Percentiles rank a stretch among this genome's conserved stretches.
Conservation (phyloP, 768 basidiomycete genomes). For the Pleurotus giganteus region DNA sequence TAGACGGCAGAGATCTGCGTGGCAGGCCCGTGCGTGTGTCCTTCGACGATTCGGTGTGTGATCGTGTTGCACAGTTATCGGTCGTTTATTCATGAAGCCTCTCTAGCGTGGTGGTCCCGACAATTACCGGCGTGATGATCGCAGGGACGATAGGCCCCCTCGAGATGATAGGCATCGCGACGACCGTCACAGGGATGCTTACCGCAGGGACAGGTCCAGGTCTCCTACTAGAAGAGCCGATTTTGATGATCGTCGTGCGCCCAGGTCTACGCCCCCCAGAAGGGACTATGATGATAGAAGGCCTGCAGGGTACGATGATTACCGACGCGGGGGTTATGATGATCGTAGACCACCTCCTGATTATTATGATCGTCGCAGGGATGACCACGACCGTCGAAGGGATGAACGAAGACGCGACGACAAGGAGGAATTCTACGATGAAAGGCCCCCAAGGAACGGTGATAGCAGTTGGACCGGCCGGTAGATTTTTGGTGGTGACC, state of each 20-base stretch:
- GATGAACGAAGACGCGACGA: conserved; percentile 82
- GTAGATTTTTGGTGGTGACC: conserved; percentile 44
- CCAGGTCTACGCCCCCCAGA: conserved; percentile 78
- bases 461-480: conserved; percentile 78
- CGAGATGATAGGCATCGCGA: conserved; percentile 58
- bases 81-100: conserved; percentile 12
- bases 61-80: background rate
- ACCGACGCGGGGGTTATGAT: conserved; percentile 82
- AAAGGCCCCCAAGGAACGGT: conserved; percentile 73
- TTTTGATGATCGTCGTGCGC: conserved; percentile 68
- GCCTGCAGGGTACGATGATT: conserved; percentile 92
- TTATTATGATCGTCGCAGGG: conserved; percentile 87
- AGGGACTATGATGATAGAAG: conserved; percentile 84
- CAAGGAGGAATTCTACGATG: conserved; percentile 79
- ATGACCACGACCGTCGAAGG: conserved; percentile 65
- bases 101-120: conserved; percentile 62
- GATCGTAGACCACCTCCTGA: conserved; percentile 81
- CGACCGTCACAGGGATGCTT: conserved; percentile 44
- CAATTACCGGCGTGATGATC: conserved; percentile 77
- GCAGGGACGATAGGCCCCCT: conserved; percentile 52
- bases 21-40: conserved; percentile 77
- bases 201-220: conserved; percentile 80
- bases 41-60: conserved; percentile 57
- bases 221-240: conserved; percentile 70
- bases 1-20: conserved; percentile 86